Evolutionary conservation across 495 filamentous ascomycete genomes (phyloP), one percentile per base, ranked within the genome.

Genomic region (Talaromyces borbonicus): DNA sequence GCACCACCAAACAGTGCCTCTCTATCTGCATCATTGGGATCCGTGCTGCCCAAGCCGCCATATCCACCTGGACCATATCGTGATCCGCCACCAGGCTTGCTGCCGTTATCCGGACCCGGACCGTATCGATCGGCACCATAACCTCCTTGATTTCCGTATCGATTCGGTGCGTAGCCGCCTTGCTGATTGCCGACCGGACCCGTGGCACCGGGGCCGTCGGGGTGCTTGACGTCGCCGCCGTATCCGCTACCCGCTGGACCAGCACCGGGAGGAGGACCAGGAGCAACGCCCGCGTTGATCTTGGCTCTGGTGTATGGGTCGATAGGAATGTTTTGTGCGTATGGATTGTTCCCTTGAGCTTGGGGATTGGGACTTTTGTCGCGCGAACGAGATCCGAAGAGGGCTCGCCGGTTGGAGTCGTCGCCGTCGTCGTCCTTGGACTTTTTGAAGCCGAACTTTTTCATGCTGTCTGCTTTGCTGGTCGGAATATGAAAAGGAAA

Each of bases 31-130:
- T 76, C 72, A 39, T 74, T 73, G 53, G 75, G 78, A 39, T 76
- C 72, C 16, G 54, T 47, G 49, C 57, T 65, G 47, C 81, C 82
- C 35, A 88, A 53, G 20, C 83, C 83, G 36, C 85, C 85, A 54
- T 90, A 90, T 38, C 85, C 85, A 49, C 83, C 81, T 42, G 74
- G 63, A 27, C 83, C 75, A 47, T 77, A 69, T 46, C 65, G 65
- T 23, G 72, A 65, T 35, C 63, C 40, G 14, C 52, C 48, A 43
- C 50, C 44, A 38, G 35, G 23, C 53, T 48, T 14, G 52, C 49
- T 31, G 52, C 55, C 2, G 33, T 30, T 43, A 43, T 59, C 53
- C 56, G 51, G 55, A 43, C 62, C 60, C 43, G 56, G 65, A 36
- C 77, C 75, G 49, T 80, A 88, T 56, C 77, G 69, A 56, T 78